These are phyloP conservation scores for Rhizopus delemar DNA, from an alignment of 371 early-diverging fungal genomes.

Conservation along the genomic window DNA sequence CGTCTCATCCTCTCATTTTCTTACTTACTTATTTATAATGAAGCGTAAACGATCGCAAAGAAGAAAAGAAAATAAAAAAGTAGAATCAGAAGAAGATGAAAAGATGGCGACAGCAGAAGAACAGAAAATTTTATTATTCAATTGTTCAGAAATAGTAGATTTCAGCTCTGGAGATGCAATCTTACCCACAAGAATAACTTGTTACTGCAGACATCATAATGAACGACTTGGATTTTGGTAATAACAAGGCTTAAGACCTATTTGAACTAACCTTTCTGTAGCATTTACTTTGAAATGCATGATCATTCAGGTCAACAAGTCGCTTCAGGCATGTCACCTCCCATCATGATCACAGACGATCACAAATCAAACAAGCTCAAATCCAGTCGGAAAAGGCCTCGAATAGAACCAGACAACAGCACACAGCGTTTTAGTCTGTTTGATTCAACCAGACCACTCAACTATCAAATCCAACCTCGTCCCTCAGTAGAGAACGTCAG, in stretches of 20 bases:
- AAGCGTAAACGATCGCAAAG: conserved; percentile 58
- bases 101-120: conserved; percentile 64
- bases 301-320: conserved; percentile 71
- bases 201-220: conserved; percentile 93
- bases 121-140: conserved; percentile 81
- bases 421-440: not conserved
- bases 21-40: not conserved
- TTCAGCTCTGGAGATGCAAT: conserved; percentile 88
- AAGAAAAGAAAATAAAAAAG: conserved; percentile 51
- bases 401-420: conserved; percentile 27
- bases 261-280: conserved; percentile 7
- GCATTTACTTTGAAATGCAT: conserved; percentile 75
- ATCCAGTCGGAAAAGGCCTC: conserved; percentile 50
- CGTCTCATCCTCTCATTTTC: not conserved
- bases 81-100: conserved; percentile 43
- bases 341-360: conserved; percentile 96
- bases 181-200: conserved; percentile 91
- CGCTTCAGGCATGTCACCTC: conserved; percentile 85
- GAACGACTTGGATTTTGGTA: conserved; percentile 87
- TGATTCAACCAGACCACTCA: not conserved
- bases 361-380: conserved; percentile 85
- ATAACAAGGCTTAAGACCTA: not conserved
- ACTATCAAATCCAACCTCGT: conserved; percentile 28
- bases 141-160: conserved; percentile 84
- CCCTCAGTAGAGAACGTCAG: conserved; percentile 1